Percentiles rank a stretch among this genome's conserved stretches.
phyloP scores from a whole-genome alignment of 305 asterid genomes.

The Solanum hybrid region DNA sequence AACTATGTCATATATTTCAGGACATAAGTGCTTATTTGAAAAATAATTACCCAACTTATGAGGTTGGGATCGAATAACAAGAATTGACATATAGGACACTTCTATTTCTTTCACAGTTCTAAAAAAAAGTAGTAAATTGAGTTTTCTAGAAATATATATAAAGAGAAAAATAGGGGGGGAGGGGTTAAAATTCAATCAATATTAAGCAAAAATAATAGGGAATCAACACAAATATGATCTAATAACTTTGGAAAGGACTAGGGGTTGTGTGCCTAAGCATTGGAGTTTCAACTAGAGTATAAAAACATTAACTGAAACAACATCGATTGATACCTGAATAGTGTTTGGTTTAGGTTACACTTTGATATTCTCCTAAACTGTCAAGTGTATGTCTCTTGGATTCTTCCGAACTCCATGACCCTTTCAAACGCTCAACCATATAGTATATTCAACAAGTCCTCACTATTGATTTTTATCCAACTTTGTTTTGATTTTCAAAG shows the following conservation, averaged over 20 bases:
- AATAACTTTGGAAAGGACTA: background rate
- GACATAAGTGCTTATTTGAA: background rate
- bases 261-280: background rate
- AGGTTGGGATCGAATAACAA: background rate
- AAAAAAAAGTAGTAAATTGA: too few relatives aligned
- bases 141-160: too few relatives aligned
- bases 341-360: background rate
- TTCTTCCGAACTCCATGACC: background rate
- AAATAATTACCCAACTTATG: background rate
- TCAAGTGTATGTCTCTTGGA: background rate
- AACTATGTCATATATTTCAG: background rate
- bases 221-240: background rate
- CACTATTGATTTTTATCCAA: background rate
- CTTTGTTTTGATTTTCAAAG: too few relatives aligned
- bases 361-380: too few relatives aligned
- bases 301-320: too few relatives aligned
- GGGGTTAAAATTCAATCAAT: background rate
- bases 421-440: background rate
- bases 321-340: background rate
- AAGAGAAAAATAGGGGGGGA: background rate
- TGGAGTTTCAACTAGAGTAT: background rate
- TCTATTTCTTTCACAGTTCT: background rate
- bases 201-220: background rate
- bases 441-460: too few relatives aligned
- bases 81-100: background rate